These are phyloP conservation scores for Crepidotus sp. DNA, from an alignment of 1,284 basidiomycete genomes.

Conservation along the genomic window DNA sequence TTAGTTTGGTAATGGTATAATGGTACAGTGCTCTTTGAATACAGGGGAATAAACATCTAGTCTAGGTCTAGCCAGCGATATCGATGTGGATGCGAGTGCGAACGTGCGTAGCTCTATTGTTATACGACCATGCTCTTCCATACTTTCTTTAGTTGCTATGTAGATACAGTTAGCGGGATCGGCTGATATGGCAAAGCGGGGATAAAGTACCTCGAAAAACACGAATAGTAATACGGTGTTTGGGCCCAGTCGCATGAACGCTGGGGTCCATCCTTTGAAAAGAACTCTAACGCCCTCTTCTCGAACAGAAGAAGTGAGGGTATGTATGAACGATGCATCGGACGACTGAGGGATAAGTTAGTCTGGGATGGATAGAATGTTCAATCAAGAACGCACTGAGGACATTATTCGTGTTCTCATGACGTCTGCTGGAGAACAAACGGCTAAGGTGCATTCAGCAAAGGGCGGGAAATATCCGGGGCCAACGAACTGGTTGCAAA, in stretches of 20 bases:
- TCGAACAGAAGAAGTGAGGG: slow-evolving; percentile 49
- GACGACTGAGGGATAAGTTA: slow-evolving; percentile 33
- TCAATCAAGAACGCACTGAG: slow-evolving; percentile 36
- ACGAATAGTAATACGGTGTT: slow-evolving; percentile 82
- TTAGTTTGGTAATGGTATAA: slow-evolving; percentile 2
- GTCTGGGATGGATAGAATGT: slow-evolving; percentile 2
- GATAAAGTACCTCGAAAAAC: slow-evolving; percentile 59
- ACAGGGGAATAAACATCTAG: slow-evolving; percentile 6
- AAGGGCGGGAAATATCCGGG: slow-evolving; percentile 3
- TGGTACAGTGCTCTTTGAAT: neutral
- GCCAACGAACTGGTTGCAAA: slow-evolving; percentile 68
- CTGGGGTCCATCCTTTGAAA: slow-evolving; percentile 86
- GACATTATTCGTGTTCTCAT: slow-evolving; percentile 74
- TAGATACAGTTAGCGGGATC: slow-evolving; percentile 1
- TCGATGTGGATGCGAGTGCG: slow-evolving; percentile 1
- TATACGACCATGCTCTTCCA: slow-evolving; percentile 29
- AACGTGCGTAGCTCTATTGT: slow-evolving; percentile 4
- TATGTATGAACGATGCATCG: slow-evolving; percentile 36
- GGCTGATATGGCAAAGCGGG: neutral
- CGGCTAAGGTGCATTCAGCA: slow-evolving; percentile 41
- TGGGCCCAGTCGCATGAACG: slow-evolving; percentile 77
- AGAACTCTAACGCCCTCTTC: slow-evolving; percentile 77
- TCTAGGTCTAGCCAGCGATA: slow-evolving; percentile 1
- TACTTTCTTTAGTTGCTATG: slow-evolving; percentile 57
- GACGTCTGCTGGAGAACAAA: slow-evolving; percentile 86